Conservation (phyloP, 176 grass and related monocot species). For the Lolium multiflorum region DNA sequence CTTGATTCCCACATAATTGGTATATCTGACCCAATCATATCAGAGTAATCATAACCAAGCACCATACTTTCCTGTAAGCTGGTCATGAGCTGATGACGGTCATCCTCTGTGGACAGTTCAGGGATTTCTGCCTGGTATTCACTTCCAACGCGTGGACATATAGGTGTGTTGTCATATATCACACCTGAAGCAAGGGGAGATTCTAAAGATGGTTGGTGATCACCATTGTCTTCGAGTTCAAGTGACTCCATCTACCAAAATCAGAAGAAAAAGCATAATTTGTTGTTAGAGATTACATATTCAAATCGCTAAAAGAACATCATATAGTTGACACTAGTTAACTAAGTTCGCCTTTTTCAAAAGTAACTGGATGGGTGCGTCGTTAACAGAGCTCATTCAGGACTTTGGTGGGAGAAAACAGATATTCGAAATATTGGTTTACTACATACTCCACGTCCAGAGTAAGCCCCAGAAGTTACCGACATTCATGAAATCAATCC, state of each 20-base stretch:
- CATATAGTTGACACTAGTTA: conserved; percentile 28
- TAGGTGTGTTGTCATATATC: conserved; percentile 57
- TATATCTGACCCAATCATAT: conserved; percentile 56
- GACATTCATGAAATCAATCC: conserved; percentile 8
- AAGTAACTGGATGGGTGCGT: conserved; percentile 16
- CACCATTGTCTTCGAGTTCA: conserved; percentile 41
- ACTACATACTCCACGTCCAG: too few relatives aligned
- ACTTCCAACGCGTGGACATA: conserved; percentile 71
- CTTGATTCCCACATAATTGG: conserved; percentile 60
- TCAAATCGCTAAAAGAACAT: conserved; percentile 34
- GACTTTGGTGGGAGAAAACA: neutral
- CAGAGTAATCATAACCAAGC: conserved; percentile 46
- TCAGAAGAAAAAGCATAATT: neutral
- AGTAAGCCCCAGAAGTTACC: neutral
- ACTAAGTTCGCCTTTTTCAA: conserved; percentile 21
- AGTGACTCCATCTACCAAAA: conserved; percentile 54
- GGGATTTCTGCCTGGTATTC: conserved; percentile 85
- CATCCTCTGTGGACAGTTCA: conserved; percentile 47
- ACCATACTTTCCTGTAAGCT: conserved; percentile 15
- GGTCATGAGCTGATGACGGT: conserved; percentile 28
- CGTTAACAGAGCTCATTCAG: neutral
- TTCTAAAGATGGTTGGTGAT: conserved; percentile 52
- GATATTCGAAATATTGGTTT: neutral
- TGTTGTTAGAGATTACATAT: conserved; percentile 28
- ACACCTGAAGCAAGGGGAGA: conserved; percentile 47